Evolutionary conservation across 768 basidiomycete genomes (phyloP).

Genomic region (Russula sp.): DNA sequence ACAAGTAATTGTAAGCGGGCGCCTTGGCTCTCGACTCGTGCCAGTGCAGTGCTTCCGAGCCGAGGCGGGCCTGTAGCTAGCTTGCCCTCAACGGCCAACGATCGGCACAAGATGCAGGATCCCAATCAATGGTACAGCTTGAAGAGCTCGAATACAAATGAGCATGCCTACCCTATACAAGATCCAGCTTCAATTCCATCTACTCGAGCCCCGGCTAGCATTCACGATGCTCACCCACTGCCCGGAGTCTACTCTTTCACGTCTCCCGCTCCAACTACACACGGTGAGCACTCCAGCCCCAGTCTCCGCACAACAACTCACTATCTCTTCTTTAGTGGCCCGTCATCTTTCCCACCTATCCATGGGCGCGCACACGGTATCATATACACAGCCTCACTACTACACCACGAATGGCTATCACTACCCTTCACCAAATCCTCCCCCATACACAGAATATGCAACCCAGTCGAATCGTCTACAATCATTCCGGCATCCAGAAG

Average conservation of each 20-base stretch:
- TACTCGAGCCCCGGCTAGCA: conserved; percentile 38
- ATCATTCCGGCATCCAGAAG: conserved; percentile 38
- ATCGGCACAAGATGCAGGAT: conserved; percentile 14
- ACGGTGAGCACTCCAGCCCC: conserved; percentile 42
- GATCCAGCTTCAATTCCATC: conserved; percentile 6
- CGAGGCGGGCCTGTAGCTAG: conserved; percentile 5
- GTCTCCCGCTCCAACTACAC: conserved; percentile 70
- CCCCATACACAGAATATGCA: conserved; percentile 65
- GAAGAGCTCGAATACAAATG: conserved; percentile 3
- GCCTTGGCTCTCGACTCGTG: neutral
- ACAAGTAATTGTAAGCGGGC: neutral
- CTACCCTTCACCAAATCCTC: conserved; percentile 34
- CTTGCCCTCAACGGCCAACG: conserved; percentile 3
- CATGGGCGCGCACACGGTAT: conserved; percentile 49
- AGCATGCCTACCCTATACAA: conserved; percentile 9
- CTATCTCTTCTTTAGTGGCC: conserved; percentile 42
- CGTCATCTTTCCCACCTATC: conserved; percentile 60
- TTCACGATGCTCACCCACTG: conserved; percentile 62
- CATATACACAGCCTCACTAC: conserved; percentile 52
- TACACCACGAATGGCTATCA: conserved; percentile 34
- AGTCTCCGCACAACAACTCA: neutral
- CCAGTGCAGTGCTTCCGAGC: neutral
- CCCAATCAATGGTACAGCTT: conserved; percentile 19
- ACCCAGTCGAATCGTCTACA: conserved; percentile 53
- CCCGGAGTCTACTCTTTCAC: conserved; percentile 67